Percentiles rank a stretch among this genome's conserved stretches.
phyloP scores from a whole-genome alignment of 805 yeast genomes.

The Pichia gijzeniarum region DNA sequence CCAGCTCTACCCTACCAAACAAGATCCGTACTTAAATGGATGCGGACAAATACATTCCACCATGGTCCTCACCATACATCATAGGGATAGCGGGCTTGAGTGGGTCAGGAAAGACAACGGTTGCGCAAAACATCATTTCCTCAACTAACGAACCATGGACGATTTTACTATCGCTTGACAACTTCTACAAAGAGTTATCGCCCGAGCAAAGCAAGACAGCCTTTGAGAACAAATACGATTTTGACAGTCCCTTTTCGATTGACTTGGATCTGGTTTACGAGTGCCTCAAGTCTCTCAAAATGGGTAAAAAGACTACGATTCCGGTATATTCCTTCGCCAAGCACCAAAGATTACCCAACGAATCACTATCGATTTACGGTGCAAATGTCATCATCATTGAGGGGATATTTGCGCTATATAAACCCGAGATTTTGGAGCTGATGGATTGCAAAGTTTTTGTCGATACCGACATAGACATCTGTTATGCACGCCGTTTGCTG shows the following conservation, averaged over 20 bases:
- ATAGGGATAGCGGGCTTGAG: constrained; percentile 84
- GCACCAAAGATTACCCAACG: constrained; percentile 51
- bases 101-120: constrained; percentile 92
- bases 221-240: constrained; percentile 65
- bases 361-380: constrained; percentile 76
- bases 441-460: constrained; percentile 88
- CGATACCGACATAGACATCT: constrained; percentile 89
- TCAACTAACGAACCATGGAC: constrained; percentile 90
- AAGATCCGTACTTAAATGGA: too few relatives aligned
- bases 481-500: constrained; percentile 80
- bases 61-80: constrained; percentile 84
- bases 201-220: constrained; percentile 59
- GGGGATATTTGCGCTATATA: constrained; percentile 81
- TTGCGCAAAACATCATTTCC: constrained; percentile 75
- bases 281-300: constrained; percentile 59
- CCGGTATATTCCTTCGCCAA: constrained; percentile 63
- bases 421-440: constrained; percentile 57
- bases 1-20: too few relatives aligned
- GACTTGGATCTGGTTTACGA: constrained; percentile 69
- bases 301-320: constrained; percentile 61
- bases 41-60: constrained; percentile 50
- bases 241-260: constrained; percentile 80
- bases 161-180: constrained; percentile 80
- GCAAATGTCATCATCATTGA: constrained; percentile 91
- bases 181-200: constrained; percentile 75